Evolutionary conservation across 2,329 filamentous ascomycete genomes (phyloP).

Genomic region (Stenocarpella maydis): DNA sequence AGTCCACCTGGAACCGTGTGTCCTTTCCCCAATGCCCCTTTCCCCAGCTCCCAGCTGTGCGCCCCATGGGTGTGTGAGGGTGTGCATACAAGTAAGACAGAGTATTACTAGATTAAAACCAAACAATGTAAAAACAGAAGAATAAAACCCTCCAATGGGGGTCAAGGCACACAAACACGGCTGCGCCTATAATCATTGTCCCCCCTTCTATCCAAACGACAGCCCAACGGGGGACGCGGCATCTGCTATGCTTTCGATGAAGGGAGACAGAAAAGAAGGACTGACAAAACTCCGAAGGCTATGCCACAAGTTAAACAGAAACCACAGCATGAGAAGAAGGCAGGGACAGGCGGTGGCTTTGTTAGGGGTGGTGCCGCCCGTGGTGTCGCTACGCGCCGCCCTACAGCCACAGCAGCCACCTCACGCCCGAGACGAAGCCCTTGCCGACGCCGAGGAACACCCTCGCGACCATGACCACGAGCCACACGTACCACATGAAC

Average conservation of each 20-base stretch:
- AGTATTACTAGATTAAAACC: conserved; percentile 10
- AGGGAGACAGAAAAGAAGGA: neutral
- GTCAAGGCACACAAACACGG: neutral
- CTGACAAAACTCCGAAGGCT: conserved; percentile 10
- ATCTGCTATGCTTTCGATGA: conserved; percentile 10
- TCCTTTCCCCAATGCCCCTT: neutral
- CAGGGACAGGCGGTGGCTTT: neutral
- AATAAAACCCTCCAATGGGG: neutral
- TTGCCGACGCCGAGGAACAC: conserved; percentile 69
- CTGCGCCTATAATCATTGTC: no score
- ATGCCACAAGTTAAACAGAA: conserved; percentile 12
- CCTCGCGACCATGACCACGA: conserved; percentile 81
- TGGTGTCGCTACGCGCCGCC: conserved; percentile 7
- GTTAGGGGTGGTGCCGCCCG: neutral
- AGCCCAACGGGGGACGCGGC: neutral
- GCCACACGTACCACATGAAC: conserved; percentile 95
- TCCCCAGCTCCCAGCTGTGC: neutral
- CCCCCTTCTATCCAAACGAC: neutral
- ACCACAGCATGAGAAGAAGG: neutral
- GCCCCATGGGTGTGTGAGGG: neutral
- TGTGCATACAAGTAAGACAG: conserved; percentile 1
- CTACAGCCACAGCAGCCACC: conserved; percentile 85
- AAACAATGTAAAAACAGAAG: neutral
- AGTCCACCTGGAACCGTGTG: neutral
- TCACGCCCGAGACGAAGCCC: conserved; percentile 65